Conservation (phyloP, 2,329 filamentous ascomycete genomes). For the Botryosphaeria dothidea region DNA sequence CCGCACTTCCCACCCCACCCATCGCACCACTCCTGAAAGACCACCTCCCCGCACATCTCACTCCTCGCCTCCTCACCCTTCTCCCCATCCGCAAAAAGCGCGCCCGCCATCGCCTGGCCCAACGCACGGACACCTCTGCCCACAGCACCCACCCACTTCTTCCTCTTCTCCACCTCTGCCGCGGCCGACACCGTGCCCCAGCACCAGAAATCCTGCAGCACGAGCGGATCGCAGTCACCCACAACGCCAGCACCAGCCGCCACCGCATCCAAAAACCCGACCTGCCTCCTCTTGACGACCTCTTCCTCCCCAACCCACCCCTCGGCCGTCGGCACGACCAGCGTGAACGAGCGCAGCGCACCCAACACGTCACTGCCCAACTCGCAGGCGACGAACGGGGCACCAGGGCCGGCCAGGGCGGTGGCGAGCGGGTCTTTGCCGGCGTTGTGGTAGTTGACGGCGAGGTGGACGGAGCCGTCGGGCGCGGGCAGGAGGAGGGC, state of each 20-base stretch:
- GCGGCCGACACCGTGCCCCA: neutral
- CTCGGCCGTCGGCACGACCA: neutral
- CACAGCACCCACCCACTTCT: neutral
- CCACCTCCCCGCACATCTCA: neutral
- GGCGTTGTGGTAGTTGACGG: conserved; percentile 4
- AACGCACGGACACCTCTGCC: neutral
- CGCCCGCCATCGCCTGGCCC: neutral
- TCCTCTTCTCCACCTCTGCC: neutral
- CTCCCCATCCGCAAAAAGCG: neutral
- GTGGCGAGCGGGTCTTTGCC: neutral
- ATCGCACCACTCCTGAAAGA: neutral
- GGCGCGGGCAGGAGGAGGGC: neutral
- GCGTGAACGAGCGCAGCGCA: neutral
- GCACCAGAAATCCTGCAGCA: neutral
- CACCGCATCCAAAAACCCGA: neutral
- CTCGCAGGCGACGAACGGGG: neutral
- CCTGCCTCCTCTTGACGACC: neutral
- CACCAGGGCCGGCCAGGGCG: neutral
- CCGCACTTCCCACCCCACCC: neutral
- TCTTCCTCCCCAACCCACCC: neutral
- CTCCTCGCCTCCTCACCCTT: neutral
- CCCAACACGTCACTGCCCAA: neutral
- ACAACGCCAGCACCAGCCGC: neutral
- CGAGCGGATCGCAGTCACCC: neutral
- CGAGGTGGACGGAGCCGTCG: conserved; percentile 3